Evolutionary conservation across 208 protist species (phyloP), one percentile per base, ranked within the genome.

Genomic region (Crithidia bombi): DNA sequence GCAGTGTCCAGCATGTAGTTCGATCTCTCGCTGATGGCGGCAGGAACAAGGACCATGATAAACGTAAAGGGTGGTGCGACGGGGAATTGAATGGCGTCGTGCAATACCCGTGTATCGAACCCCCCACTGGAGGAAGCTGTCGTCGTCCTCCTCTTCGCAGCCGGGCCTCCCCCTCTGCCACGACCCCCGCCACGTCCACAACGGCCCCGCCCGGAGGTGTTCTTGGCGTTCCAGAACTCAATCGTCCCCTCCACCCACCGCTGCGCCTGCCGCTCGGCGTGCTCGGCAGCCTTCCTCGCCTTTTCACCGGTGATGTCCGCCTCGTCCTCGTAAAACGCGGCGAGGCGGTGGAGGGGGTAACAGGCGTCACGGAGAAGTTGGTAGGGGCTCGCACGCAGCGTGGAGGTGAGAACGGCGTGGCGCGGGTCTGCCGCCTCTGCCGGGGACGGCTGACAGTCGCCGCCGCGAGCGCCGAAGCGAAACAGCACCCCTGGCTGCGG

Each of bases 11-110:
- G 79, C 51, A 85, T 83, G 39, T 43, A 23, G 17, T 84, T 65
- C 33, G 55, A 74, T 26, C 73, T 75, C 21, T 61, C 52, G n/a
- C 51, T 19, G 19, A 86, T 17, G 19, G 56, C 68, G 12, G 69
- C 46, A 21, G 80, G 79, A 15, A 90, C 52, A 17, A 90, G 58
- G 23, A 87, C 59, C 68, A 87, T 71, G 7, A 76, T 55, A 35
- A 90, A 86, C 10, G 63, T 44, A 70, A 90, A 90, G n/a, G 82
- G 67, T n/a, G 74, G 74, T 5, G 70, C 64, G 0, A 81, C 57
- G 2, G 11, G n/a, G 21, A 79, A 83, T 43, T 32, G 41, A 17
- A 74, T 43, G 11, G 69, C 4, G 9, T 61, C 19, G 38, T 38
- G 62, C 33, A 71, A 39, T 21, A 56, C 71, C 21, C 55, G 35